Evolutionary conservation across 2,329 filamentous ascomycete species (phyloP).

Genomic region (Penicillium sp.): DNA sequence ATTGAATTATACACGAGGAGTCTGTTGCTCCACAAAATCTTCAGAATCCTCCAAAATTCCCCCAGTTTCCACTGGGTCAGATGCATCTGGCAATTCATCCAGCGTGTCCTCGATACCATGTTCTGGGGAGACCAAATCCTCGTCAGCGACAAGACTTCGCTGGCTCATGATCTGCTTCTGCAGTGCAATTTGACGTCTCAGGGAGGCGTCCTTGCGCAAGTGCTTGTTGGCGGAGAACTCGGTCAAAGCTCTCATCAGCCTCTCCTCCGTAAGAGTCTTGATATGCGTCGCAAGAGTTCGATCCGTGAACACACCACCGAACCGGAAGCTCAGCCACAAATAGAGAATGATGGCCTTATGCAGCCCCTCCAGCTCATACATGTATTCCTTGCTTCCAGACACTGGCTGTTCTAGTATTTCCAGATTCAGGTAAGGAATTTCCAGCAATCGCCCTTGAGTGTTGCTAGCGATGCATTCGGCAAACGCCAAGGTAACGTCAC

Average conservation of each 20-base stretch:
- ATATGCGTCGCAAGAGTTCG: conserved; percentile 75
- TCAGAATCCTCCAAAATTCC: background rate
- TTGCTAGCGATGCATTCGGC: conserved; percentile 70
- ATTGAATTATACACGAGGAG: background rate
- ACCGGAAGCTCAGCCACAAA: conserved; percentile 90
- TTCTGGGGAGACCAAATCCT: conserved; percentile 15
- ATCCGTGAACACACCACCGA: conserved; percentile 74
- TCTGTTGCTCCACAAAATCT: background rate
- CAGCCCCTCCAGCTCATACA: conserved; percentile 70
- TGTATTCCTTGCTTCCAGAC: conserved; percentile 53
- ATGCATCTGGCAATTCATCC: conserved; percentile 18
- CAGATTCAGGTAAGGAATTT: conserved; percentile 69
- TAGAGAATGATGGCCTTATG: conserved; percentile 84
- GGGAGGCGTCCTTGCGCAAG: conserved; percentile 39
- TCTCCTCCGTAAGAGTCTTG: conserved; percentile 73
- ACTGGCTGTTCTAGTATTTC: conserved; percentile 65
- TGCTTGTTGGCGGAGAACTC: conserved; percentile 54
- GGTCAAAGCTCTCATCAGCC: conserved; percentile 65
- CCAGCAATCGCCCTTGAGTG: conserved; percentile 65
- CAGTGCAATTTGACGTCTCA: conserved; percentile 38
- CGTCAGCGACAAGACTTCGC: conserved; percentile 25
- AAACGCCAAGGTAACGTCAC: conserved; percentile 59
- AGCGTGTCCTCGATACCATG: conserved; percentile 9
- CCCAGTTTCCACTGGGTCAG: background rate
- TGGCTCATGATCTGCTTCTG: conserved; percentile 36